Percentiles rank a stretch among this genome's conserved stretches.
phyloP scores from a whole-genome alignment of 2,329 filamentous ascomycete genomes.

The Ophiosphaerella narmari region DNA sequence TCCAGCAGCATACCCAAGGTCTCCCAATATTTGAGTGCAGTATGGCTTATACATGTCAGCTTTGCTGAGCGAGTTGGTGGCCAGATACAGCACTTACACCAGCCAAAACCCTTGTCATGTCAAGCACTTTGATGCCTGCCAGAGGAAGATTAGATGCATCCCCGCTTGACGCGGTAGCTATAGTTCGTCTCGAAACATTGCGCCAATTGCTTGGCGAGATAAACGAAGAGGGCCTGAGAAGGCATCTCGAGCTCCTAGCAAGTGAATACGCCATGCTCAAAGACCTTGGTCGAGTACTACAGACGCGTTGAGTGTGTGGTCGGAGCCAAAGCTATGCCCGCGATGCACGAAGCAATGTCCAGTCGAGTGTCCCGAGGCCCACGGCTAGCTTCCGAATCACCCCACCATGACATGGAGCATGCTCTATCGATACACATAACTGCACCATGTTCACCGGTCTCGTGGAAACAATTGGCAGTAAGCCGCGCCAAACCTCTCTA shows the following conservation, averaged over 20 bases:
- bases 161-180: slow-evolving; percentile 45
- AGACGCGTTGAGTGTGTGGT: not conserved
- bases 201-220: slow-evolving; percentile 14
- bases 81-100: slow-evolving; percentile 65
- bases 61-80: not conserved
- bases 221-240: slow-evolving; percentile 8
- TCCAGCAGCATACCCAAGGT: slow-evolving; percentile 75
- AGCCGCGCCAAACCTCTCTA: slow-evolving; percentile 35
- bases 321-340: slow-evolving; percentile 1
- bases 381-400: slow-evolving; percentile 15
- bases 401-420: slow-evolving; percentile 21
- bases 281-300: not conserved
- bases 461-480: slow-evolving; percentile 75
- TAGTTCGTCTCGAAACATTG: slow-evolving; percentile 30
- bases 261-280: slow-evolving; percentile 19
- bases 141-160: slow-evolving; percentile 67
- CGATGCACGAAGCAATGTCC: not conserved
- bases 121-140: slow-evolving; percentile 84
- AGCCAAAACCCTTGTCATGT: slow-evolving; percentile 95
- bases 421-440: slow-evolving; percentile 13
- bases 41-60: slow-evolving; percentile 70
- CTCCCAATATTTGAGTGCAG: slow-evolving; percentile 94
- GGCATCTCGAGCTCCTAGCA: slow-evolving; percentile 18
- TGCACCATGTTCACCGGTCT: slow-evolving; percentile 83
- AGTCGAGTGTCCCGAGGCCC: slow-evolving; percentile 22